Evolutionary conservation across 371 early-diverging fungal species (phyloP), one percentile per base, ranked within the genome.

Genomic region (Coemansia linderi): DNA sequence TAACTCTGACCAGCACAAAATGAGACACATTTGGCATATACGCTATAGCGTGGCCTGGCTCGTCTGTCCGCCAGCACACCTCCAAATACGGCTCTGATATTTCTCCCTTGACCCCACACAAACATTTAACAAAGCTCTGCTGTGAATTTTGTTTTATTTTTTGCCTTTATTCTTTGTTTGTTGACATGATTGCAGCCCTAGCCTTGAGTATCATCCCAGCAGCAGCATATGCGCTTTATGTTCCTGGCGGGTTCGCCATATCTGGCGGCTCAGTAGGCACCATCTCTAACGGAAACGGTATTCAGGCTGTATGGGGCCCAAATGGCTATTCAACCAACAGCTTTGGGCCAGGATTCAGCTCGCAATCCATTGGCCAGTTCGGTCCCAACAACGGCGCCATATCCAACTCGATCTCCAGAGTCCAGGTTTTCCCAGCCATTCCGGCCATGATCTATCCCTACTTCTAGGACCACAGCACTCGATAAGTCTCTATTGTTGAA

Each of bases 351-450:
- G 77, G 77, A 4, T 76, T 76, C 22, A 59, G 46, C 29, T 73
- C 77, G 5, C 77, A 76, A n/a, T 65, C 69, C 66, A 57, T 41
- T 4, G 77, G 77, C 2, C 66, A 73, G 39, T 76, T 76, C 63
- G 69, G 69, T 13, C 57, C 56, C 1, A 66, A 60, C 27, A 41
- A 69, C n/a, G 77, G 77, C 12, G 58, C 77, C 15, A 22, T 69
- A 13, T 76, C 77, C 15, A 73, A 76, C 59, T 69, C 74, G 1
- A 54, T 76, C 38, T 69, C 77, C 22, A 65, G 65, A 6, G 59
- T 60, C 33, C 76, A 72, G 24, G 61, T 65, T 7, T 68, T 75
- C 33, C 64, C 72, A 2, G 64, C 41, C 3, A 24, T 33, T 5
- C 63, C 63, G 8, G 69, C 38, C 7, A 24, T 38, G 36, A 22